A percentile compares a stretch with the other conserved stretches of the same genome.
Evolutionary conservation across 2,329 filamentous ascomycete genomes (phyloP).

Genomic region (Botrytis galanthina): DNA sequence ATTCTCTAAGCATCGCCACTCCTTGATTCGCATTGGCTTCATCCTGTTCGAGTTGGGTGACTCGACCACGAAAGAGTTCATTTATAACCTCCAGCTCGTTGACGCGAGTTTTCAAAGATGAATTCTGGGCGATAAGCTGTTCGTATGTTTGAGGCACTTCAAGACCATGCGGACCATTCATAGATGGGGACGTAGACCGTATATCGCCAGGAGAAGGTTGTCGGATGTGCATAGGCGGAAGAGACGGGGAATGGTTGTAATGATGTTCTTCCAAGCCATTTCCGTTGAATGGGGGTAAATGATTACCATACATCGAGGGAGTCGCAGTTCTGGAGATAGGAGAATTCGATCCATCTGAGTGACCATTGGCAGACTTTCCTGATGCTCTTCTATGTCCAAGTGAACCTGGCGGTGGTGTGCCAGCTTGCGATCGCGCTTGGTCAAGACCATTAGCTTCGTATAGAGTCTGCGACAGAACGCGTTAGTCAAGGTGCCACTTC

Average conservation of each 20-base stretch:
- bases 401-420: conserved; percentile 51
- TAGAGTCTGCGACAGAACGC: conserved; percentile 33
- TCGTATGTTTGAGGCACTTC: conserved; percentile 77
- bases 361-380: conserved; percentile 70
- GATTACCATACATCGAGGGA: conserved; percentile 70
- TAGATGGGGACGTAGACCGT: conserved; percentile 44
- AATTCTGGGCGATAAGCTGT: conserved; percentile 75
- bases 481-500: conserved; percentile 33
- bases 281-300: conserved; percentile 76
- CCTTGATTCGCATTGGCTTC: conserved; percentile 65
- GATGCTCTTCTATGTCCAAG: conserved; percentile 62
- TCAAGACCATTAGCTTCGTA: conserved; percentile 58
- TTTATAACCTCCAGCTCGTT: conserved; percentile 96
- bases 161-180: conserved; percentile 59
- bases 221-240: conserved; percentile 50
- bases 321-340: conserved; percentile 78
- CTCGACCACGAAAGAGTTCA: conserved; percentile 71
- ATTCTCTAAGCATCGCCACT: conserved; percentile 55
- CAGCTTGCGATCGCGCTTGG: conserved; percentile 54
- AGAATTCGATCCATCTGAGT: conserved; percentile 72
- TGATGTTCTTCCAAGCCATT: conserved; percentile 62
- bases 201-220: conserved; percentile 56
- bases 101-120: conserved; percentile 88
- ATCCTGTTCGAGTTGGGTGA: conserved; percentile 73
- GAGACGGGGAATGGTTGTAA: conserved; percentile 58